Conservation (phyloP, 306 rosid species). For the Albizia julibrissin region DNA sequence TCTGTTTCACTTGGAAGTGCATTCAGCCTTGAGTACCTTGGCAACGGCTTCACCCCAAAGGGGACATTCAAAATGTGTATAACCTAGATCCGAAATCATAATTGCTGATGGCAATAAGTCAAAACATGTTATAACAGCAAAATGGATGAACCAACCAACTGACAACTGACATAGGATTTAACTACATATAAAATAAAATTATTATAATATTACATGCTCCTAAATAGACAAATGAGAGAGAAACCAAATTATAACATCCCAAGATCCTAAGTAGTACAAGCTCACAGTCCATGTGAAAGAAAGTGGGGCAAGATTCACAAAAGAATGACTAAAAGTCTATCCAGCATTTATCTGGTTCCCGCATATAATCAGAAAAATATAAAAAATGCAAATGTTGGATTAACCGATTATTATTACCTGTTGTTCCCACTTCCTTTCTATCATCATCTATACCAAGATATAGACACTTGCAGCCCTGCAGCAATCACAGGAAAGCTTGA, state of each 20-base stretch:
- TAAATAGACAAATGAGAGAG: constrained; percentile 5
- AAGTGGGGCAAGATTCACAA: background rate
- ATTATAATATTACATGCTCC: background rate
- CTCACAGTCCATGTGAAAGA: background rate
- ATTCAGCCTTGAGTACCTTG: background rate
- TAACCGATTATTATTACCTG: constrained; percentile 53
- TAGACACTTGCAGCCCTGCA: constrained; percentile 86
- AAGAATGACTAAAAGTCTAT: constrained; percentile 11
- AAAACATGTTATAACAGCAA: background rate
- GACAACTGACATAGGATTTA: constrained; percentile 6
- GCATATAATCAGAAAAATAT: constrained; percentile 17
- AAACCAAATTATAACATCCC: background rate
- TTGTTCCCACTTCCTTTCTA: constrained; percentile 86
- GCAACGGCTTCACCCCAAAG: background rate
- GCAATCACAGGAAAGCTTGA: constrained; percentile 35
- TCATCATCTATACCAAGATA: constrained; percentile 80
- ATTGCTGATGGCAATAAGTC: background rate
- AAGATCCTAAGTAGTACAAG: constrained; percentile 28
- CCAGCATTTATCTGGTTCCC: constrained; percentile 15
- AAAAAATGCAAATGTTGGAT: constrained; percentile 2
- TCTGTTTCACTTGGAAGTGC: background rate
- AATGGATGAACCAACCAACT: constrained; percentile 11
- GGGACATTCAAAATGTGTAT: background rate
- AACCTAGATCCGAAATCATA: background rate
- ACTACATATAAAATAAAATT: background rate